A percentile compares a stretch with the other conserved stretches of the same genome.
These are phyloP conservation scores for Penicillium sp. DNA, from an alignment of 2,329 filamentous ascomycete genomes.

Conservation along the genomic window DNA sequence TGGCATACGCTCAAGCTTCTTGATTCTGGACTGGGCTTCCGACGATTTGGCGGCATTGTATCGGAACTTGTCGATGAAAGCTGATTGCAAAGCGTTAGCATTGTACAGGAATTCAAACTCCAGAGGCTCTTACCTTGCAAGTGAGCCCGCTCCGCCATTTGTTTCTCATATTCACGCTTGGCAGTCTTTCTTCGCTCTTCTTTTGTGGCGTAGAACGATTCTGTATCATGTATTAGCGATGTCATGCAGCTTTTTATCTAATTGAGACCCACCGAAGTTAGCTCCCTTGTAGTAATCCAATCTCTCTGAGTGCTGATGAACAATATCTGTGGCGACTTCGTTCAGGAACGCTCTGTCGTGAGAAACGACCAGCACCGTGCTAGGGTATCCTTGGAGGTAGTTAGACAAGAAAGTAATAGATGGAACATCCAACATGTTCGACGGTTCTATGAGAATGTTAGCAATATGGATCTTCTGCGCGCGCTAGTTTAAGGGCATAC, in stretches of 20 bases:
- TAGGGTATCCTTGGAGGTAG: conserved; percentile 91
- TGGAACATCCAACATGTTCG: conserved; percentile 99
- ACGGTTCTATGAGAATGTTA: conserved; percentile 66
- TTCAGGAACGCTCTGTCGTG: conserved; percentile 99
- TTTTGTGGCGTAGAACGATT: conserved; percentile 94
- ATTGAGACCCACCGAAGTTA: conserved; percentile 67
- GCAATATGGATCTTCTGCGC: conserved; percentile 9
- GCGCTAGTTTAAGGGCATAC: conserved; percentile 28
- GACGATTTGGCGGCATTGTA: conserved; percentile 99
- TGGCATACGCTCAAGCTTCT: conserved; percentile 98
- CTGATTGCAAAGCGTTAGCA: conserved; percentile 33
- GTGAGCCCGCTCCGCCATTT: conserved; percentile 91
- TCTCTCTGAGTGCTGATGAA: conserved; percentile 95
- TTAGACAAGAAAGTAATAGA: conserved; percentile 97
- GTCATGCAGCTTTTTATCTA: background rate
- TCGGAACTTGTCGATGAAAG: conserved; percentile 99
- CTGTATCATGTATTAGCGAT: conserved; percentile 40
- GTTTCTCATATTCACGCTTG: conserved; percentile 97
- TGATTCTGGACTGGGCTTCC: conserved; percentile 97
- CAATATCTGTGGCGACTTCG: conserved; percentile 98
- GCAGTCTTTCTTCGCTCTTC: conserved; percentile 96
- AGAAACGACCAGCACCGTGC: conserved; percentile 92
- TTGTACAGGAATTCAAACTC: background rate
- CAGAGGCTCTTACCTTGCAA: conserved; percentile 60
- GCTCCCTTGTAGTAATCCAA: conserved; percentile 98